Percentiles rank a stretch among this genome's conserved stretches.
phyloP scores from a whole-genome alignment of 2,329 filamentous ascomycete species.

The Ilyonectria sp. region DNA sequence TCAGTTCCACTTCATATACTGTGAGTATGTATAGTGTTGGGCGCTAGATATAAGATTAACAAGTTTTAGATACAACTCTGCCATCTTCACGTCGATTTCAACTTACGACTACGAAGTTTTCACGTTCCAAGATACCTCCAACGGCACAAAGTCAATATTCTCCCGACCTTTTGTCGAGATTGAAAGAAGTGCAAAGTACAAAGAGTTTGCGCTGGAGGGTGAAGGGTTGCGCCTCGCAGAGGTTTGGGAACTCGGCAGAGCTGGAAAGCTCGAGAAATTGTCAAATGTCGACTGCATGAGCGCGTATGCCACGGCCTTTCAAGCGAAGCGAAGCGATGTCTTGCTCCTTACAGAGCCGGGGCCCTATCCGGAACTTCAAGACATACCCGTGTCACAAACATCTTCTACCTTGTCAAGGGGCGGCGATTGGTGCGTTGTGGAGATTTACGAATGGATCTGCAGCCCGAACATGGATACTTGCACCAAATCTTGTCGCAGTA shows the following conservation, averaged over 20 bases:
- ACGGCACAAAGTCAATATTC: not conserved
- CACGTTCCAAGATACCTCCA: not conserved
- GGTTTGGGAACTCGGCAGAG: not conserved
- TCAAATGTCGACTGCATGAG: conserved; percentile 20
- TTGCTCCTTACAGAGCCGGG: conserved; percentile 9
- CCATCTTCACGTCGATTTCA: conserved; percentile 22
- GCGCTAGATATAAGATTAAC: too few species aligned
- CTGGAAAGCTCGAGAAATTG: not conserved
- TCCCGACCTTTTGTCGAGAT: not conserved
- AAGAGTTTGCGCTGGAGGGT: too few species aligned
- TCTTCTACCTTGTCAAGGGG: not conserved
- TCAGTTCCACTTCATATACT: conserved; percentile 25
- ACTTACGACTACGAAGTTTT: not conserved
- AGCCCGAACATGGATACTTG: not conserved
- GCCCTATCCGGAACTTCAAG: not conserved
- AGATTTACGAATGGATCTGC: conserved; percentile 22
- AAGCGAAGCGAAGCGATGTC: conserved; percentile 9
- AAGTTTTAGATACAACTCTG: conserved; percentile 23
- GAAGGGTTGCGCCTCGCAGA: not conserved
- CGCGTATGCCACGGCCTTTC: conserved; percentile 22
- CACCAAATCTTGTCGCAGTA: not conserved
- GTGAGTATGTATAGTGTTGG: not conserved
- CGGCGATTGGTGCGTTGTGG: not conserved
- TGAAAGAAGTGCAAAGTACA: too few species aligned
- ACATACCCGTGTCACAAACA: too few species aligned